Evolutionary conservation across 2,329 filamentous ascomycete species (phyloP), one percentile per base, ranked within the genome.

Genomic region (Calonectria naviculata): DNA sequence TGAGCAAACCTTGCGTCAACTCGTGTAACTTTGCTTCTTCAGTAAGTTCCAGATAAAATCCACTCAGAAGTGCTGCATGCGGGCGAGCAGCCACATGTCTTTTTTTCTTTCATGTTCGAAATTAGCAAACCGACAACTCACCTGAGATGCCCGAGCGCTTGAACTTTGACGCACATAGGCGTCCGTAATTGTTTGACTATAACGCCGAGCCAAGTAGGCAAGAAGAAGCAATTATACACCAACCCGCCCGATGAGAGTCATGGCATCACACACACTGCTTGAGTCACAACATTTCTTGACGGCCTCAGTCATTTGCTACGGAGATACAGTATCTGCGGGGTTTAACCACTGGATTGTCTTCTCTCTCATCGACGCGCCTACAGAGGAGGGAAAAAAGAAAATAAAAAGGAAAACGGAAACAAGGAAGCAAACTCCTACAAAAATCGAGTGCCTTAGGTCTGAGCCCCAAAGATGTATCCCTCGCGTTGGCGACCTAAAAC

Each of bases 371-470:
- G n/a, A 71, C 38, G 56, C 38, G 41, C 58, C 10, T 67, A 69
- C 46, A 58, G 64, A 74, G 21, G 9, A 10, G 6, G 6, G 19
- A 38, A 42, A 42, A 56, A 38, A 58, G 65, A 46, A 52, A 3
- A 12, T 36, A 12, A 12, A 4, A 8, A 8, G 34, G 3, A 36
- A 12, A 36, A 36, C 10, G 15, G n/a, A n/a, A n/a, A 34, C 6
- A 34, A 34, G 10, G 31, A 34, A 34, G 10, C 6, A 34, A 34
- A 34, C 31, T 10, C 31, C 31, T 10, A 6, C 31, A n/a, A n/a
- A n/a, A n/a, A n/a, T 12, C 10, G 68, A 64, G 49, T 69, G 72
- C 66, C 54, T 71, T 54, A 28, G 71, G 75, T 75, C 74, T 75
- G 70, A 68, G 71, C 61, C 52, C 70, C 62, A 65, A 71, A 46